Evolutionary conservation across 345 rosid genomes (phyloP).

Genomic region (Aethionema arabicum): DNA sequence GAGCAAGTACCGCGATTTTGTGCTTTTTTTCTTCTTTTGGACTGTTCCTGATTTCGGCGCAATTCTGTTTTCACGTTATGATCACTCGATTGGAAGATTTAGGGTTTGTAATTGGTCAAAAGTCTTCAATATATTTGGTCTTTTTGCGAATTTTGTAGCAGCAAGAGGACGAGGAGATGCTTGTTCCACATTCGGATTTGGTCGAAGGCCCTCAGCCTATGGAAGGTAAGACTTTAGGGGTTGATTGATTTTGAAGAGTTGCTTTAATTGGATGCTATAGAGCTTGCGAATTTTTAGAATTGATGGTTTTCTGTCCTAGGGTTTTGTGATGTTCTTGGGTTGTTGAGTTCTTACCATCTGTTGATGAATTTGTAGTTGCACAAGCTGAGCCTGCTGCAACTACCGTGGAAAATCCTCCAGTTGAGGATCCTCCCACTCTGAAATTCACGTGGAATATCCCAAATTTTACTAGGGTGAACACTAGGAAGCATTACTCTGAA

Average conservation of each 20-base stretch:
- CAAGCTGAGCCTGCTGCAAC: constrained; percentile 57
- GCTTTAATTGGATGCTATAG: constrained; percentile 9
- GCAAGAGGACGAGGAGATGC: constrained; percentile 97
- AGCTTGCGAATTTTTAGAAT: constrained; percentile 24
- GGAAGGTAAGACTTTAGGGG: constrained; percentile 55
- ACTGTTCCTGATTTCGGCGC: constrained; percentile 1
- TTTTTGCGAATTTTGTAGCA: constrained; percentile 39
- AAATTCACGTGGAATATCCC: constrained; percentile 84
- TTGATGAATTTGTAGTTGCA: constrained; percentile 43
- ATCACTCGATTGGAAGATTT: constrained; percentile 21
- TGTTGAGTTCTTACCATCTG: constrained; percentile 23
- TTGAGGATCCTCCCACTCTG: constrained; percentile 75
- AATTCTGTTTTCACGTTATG: constrained; percentile 11
- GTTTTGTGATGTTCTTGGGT: constrained; percentile 27
- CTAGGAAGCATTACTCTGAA: constrained; percentile 85
- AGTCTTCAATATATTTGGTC: constrained; percentile 15
- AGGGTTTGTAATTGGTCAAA: constrained; percentile 22
- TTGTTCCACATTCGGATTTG: constrained; percentile 82
- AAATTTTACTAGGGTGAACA: constrained; percentile 66
- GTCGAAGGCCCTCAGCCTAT: constrained; percentile 90
- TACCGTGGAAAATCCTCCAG: constrained; percentile 63
- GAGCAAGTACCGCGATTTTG: constrained; percentile 12
- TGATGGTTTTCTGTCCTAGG: constrained; percentile 35
- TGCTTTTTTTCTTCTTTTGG: constrained; percentile 7
- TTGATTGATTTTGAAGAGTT: constrained; percentile 14